Conservation (phyloP, 2,329 filamentous ascomycete species). For the Fusarium buharicum region DNA sequence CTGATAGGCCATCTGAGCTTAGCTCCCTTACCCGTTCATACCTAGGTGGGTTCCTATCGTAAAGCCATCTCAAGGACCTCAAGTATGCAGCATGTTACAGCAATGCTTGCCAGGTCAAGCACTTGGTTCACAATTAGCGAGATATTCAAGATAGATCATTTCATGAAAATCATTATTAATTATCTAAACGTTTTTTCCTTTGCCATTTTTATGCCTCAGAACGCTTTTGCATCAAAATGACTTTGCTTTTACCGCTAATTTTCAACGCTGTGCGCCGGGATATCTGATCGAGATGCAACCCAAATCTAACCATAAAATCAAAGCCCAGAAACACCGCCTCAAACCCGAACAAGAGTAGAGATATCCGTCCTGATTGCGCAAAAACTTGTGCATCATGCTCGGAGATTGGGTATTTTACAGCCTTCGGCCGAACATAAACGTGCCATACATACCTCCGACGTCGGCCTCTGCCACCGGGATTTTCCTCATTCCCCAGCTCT, state of each 20-base stretch:
- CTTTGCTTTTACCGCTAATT: slow-evolving; percentile 46
- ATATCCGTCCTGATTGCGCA: slow-evolving; percentile 38
- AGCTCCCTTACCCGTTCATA: background rate
- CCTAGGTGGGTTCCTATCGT: background rate
- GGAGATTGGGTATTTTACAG: slow-evolving; percentile 54
- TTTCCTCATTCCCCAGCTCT: slow-evolving; percentile 88
- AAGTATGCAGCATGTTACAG: background rate
- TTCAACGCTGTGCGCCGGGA: slow-evolving; percentile 42
- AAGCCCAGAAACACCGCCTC: slow-evolving; percentile 21
- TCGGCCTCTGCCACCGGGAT: slow-evolving; percentile 91
- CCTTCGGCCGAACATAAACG: slow-evolving; percentile 71
- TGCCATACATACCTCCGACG: slow-evolving; percentile 92
- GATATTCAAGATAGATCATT: slow-evolving; percentile 1
- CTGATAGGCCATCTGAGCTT: slow-evolving; percentile 17
- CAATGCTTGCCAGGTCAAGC: background rate
- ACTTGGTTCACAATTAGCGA: background rate
- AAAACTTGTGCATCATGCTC: slow-evolving; percentile 50
- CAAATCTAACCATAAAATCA: slow-evolving; percentile 22
- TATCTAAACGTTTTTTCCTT: slow-evolving; percentile 39
- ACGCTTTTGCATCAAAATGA: slow-evolving; percentile 43
- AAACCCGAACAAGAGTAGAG: slow-evolving; percentile 42
- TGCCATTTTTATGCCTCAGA: slow-evolving; percentile 38
- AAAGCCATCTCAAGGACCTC: background rate
- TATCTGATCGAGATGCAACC: slow-evolving; percentile 43
- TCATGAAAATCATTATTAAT: slow-evolving; percentile 39